These are phyloP conservation scores for Picea sitchensis DNA, from an alignment of 75 land plant species.

Conservation along the genomic window DNA sequence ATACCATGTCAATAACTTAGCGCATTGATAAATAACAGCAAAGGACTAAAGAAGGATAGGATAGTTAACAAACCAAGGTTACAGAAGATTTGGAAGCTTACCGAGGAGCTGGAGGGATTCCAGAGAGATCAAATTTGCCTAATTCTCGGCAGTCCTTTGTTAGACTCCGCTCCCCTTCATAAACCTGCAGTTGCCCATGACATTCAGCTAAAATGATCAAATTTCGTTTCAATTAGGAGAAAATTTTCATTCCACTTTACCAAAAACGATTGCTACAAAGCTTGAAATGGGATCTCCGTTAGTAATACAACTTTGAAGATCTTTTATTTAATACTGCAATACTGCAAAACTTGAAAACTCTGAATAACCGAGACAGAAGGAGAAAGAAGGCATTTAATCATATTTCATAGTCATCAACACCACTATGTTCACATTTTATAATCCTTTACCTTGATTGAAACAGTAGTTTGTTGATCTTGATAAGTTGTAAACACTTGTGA, in stretches of 20 bases:
- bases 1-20: background rate
- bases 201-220: background rate
- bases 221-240: background rate
- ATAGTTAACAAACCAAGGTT: constrained; percentile 1
- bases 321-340: background rate
- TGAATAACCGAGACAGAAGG: background rate
- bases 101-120: constrained; percentile 69
- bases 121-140: constrained; percentile 57
- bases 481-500: constrained; percentile 81
- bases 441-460: constrained; percentile 36
- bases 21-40: background rate
- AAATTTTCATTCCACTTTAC: background rate
- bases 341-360: background rate
- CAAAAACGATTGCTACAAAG: background rate
- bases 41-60: background rate
- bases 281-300: background rate
- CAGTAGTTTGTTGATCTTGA: constrained; percentile 69
- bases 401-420: background rate
- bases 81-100: constrained; percentile 3
- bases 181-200: constrained; percentile 25
- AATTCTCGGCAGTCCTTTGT: constrained; percentile 60
- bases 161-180: constrained; percentile 62
- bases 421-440: background rate
- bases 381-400: background rate
- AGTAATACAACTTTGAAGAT: background rate